These are phyloP conservation scores for Solanum piurae DNA, from an alignment of 257 asterid genomes.

Conservation along the genomic window DNA sequence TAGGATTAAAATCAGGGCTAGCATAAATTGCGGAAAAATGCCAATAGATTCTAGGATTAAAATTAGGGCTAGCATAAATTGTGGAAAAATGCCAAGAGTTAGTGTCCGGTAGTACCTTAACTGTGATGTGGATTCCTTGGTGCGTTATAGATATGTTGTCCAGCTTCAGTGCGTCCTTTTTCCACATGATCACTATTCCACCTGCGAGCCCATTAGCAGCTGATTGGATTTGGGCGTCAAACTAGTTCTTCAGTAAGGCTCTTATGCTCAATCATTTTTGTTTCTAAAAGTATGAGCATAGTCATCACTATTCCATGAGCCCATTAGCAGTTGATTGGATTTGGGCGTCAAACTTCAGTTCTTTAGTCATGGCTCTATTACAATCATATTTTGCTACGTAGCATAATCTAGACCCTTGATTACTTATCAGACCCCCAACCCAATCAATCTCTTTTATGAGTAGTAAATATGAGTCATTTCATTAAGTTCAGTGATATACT, in stretches of 20 bases:
- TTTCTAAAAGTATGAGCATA: background rate
- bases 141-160: background rate
- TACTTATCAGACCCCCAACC: no score
- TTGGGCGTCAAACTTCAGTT: no score
- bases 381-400: background rate
- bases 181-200: background rate
- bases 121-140: background rate
- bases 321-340: no score
- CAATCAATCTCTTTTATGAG: no score
- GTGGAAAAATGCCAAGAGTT: background rate
- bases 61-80: background rate
- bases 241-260: background rate
- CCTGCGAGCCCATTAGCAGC: background rate
- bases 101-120: background rate
- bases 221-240: background rate
- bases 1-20: background rate
- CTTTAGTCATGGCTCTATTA: background rate
- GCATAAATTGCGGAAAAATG: no score
- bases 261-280: no score
- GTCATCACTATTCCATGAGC: no score
- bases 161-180: background rate
- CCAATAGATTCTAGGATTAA: no score
- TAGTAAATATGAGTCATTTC: no score
- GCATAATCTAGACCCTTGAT: background rate
- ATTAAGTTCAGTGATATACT: no score